Percentiles rank a stretch among this genome's conserved stretches.
phyloP scores from a whole-genome alignment of 768 basidiomycete species.

The Phylloporus sp. region DNA sequence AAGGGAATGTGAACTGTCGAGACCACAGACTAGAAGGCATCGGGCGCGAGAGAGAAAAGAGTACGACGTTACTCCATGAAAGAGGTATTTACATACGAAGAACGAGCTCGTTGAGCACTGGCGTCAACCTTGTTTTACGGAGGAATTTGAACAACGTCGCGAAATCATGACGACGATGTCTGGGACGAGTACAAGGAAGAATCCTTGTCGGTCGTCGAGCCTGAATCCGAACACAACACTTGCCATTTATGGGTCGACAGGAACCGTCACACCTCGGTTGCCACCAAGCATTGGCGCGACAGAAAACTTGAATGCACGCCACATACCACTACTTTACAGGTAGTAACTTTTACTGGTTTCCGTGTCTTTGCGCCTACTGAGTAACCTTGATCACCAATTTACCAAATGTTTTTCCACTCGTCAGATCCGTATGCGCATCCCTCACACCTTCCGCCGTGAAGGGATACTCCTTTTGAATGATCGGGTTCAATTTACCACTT shows the following conservation, averaged over 20 bases:
- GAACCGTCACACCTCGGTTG: neutral
- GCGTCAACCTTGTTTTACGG: conserved; percentile 21
- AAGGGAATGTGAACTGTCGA: conserved; percentile 15
- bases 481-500: conserved; percentile 57
- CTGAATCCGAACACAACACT: conserved; percentile 20
- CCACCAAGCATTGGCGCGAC: neutral
- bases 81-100: conserved; percentile 20
- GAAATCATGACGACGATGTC: conserved; percentile 22
- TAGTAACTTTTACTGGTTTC: neutral
- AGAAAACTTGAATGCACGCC: neutral
- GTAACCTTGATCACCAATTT: conserved; percentile 79
- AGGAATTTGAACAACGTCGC: conserved; percentile 8
- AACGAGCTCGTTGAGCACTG: conserved; percentile 13
- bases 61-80: conserved; percentile 1
- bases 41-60: conserved; percentile 3
- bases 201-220: conserved; percentile 11
- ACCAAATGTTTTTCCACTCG: conserved; percentile 72
- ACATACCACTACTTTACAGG: conserved; percentile 2
- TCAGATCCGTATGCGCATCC: conserved; percentile 75
- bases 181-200: conserved; percentile 16
- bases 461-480: conserved; percentile 71
- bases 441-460: conserved; percentile 78
- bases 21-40: conserved; percentile 26
- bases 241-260: conserved; percentile 13
- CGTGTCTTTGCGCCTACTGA: conserved; percentile 5